Evolutionary conservation across 768 basidiomycete genomes (phyloP), one percentile per base, ranked within the genome.

Genomic region (Paxillus ammoniavirescens): DNA sequence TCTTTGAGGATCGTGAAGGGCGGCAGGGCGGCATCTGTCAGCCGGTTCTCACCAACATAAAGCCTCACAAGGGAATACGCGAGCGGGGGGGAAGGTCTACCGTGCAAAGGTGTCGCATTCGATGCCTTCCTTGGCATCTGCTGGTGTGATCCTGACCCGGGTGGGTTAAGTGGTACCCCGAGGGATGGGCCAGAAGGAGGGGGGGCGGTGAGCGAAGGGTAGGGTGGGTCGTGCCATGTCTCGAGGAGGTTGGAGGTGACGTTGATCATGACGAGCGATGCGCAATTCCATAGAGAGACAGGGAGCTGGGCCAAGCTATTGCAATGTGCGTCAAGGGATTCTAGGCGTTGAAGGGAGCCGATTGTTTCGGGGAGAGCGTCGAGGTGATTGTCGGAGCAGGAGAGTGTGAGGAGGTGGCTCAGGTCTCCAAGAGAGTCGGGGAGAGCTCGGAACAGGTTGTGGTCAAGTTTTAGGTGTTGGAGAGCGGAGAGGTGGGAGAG

Each of bases 321-420:
- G 66, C 91, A 94, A 65, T 98, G 95, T 2, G 88, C 88, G 59
- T 97, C 92, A 40, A 99, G 77, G 1, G 72, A 74, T 59, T 86
- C 81, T 9, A 98, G 79, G 41, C 82, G 84, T 70, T 83, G 82
- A 42, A 98, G 75, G 8, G 76, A 75, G 13, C 93, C 93, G 45
- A 98, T 85, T 40, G 81, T 83, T 10, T 75, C 67, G 0, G 97
- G 97, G 0, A 98, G 78, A 14, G 78, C 71, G 50, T 83, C 82
- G 17, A 99, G 79, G 59, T 86, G 81, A 72, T 98, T 98, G 69
- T 98, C 91, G n/a, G 91, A 90, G 65, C 91, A 92, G 10, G 89
- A 89, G 7, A 99, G 80, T 0, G 73, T 75, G 60, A 85, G 77
- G 33, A 99, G 82, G 54, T 80, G 80, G 23, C 69, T 73, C 40